phyloP scores from a whole-genome alignment of 2,329 filamentous ascomycete species.

The Amylocarpus encephaloides region DNA sequence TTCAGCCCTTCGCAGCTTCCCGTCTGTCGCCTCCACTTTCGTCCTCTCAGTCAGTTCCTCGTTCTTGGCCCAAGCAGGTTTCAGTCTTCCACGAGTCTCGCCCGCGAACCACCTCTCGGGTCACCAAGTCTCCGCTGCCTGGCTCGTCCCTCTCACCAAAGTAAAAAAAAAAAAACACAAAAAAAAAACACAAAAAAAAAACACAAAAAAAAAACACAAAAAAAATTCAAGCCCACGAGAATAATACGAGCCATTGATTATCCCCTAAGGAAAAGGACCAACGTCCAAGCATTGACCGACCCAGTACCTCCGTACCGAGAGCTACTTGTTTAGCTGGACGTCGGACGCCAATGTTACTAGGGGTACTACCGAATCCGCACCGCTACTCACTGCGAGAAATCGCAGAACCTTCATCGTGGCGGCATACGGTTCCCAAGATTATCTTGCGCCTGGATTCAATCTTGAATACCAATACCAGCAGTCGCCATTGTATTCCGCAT shows the following conservation, averaged over 20 bases:
- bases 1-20: neutral
- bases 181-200: neutral
- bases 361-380: conserved; percentile 9
- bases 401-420: conserved; percentile 30
- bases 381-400: conserved; percentile 22
- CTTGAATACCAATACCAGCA: conserved; percentile 25
- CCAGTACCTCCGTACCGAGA: neutral
- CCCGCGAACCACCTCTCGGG: conserved; percentile 16
- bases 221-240: neutral
- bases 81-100: conserved; percentile 15
- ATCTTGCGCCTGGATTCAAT: conserved; percentile 26
- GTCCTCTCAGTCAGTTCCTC: conserved; percentile 3
- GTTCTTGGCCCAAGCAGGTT: conserved; percentile 13
- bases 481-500: conserved; percentile 26
- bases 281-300: neutral
- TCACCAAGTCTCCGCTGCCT: conserved; percentile 12
- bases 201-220: too few relatives aligned
- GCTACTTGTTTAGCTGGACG: conserved; percentile 7
- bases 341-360: conserved; percentile 23
- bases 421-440: conserved; percentile 26
- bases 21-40: conserved; percentile 3
- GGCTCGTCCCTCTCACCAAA: conserved; percentile 2
- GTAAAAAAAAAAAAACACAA: neutral
- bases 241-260: neutral
- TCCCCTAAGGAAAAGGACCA: neutral